Evolutionary conservation across 1,139 yeast genomes (phyloP), one percentile per base, ranked within the genome.

Genomic region (Candida pseudoviswanathii): DNA sequence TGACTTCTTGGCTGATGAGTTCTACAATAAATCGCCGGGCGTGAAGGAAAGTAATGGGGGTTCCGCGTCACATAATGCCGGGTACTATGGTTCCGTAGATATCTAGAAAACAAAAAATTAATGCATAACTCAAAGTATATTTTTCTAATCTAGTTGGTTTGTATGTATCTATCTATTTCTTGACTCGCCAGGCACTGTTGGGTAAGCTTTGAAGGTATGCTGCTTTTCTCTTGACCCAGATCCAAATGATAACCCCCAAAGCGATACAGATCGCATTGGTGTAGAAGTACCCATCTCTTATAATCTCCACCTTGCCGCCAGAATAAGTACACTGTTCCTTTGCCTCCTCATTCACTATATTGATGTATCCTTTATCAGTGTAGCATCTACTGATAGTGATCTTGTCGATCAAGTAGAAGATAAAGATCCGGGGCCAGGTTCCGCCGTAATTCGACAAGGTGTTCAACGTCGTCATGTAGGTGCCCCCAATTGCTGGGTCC

Each of bases 381-480:
- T 33, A 30, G 68, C 98, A 92, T 31, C 74, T 65, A 1, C 91
- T 82, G 2, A 68, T 59, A 0, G 97, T 89, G 55, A 91, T 81
- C 57, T 77, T 79, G 66, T 92, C 98, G 51, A 95, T 94, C 64
- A 91, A 76, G 54, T 77, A 81, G 59, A 91, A 78, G 4, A 92
- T 85, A 43, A 94, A 73, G 26, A 90, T 73, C 51, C 92, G 78
- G 0, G 99, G 99, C 99, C 99, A 95, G 27, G 96, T 95, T 4
- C 99, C 99, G 33, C 99, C 99, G 51, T 92, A 78, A 63, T 94
- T 94, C 34, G 96, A 85, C 46, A 94, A 75, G 0, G 99, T 94
- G 67, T 95, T 95, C 50, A 94, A 74, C 0, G 96, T 86, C 0
- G 99, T 94, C 98, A 95, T 94, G 66, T 94, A 94, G 0, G 99